Conservation (phyloP, 1,284 basidiomycete species). For the Cerioporus squamosus region DNA sequence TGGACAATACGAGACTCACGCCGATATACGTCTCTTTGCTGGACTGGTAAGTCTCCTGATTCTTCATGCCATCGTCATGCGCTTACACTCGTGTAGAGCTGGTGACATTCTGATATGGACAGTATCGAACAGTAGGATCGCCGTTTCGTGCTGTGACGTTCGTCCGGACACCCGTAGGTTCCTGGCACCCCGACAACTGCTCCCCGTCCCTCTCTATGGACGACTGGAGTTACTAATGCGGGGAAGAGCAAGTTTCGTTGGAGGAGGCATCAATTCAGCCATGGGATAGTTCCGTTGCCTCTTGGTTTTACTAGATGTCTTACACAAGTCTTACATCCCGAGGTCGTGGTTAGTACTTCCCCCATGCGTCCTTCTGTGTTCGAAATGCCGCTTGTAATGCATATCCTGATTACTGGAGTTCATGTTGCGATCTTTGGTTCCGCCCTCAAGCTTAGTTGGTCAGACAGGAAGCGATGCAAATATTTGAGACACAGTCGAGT, state of each 20-base stretch:
- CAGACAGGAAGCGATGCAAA: too few species aligned
- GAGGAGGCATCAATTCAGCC: constrained; percentile 26
- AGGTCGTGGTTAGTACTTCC: not conserved
- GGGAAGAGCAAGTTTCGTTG: constrained; percentile 23
- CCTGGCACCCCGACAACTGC: constrained; percentile 30
- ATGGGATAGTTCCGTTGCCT: constrained; percentile 16
- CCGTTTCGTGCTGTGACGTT: too few species aligned
- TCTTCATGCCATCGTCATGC: not conserved
- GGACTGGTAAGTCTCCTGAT: constrained; percentile 39
- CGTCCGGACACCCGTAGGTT: not conserved
- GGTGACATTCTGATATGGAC: constrained; percentile 15
- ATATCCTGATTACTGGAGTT: not conserved
- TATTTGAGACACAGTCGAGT: too few species aligned
- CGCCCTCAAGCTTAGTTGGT: too few species aligned
- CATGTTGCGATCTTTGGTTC: too few species aligned
- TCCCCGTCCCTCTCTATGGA: constrained; percentile 26
- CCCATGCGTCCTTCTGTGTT: not conserved
- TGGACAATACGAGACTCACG: constrained; percentile 50
- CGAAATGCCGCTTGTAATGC: not conserved
- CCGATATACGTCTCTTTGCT: constrained; percentile 49
- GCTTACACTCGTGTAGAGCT: constrained; percentile 18
- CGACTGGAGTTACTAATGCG: constrained; percentile 32
- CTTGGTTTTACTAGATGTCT: constrained; percentile 30
- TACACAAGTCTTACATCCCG: constrained; percentile 11
- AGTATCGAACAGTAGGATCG: too few species aligned